These are phyloP conservation scores for Pichia sp. DNA, from an alignment of 1,139 yeast species.

Conservation along the genomic window DNA sequence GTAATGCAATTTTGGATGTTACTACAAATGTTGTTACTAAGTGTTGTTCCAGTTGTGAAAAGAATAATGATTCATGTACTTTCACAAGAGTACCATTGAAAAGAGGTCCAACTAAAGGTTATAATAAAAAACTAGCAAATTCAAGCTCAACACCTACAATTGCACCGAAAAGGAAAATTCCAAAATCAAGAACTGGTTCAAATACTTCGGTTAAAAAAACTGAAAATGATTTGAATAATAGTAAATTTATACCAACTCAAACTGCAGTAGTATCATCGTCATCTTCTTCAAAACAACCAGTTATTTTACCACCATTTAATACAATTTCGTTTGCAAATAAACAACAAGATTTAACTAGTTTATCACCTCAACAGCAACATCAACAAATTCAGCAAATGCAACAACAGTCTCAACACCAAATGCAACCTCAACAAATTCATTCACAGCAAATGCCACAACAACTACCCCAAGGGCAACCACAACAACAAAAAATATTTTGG, in stretches of 20 bases:
- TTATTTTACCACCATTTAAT: conserved; percentile 25
- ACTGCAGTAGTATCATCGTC: too few species aligned
- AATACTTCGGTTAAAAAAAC: not conserved
- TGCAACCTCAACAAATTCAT: conserved; percentile 17
- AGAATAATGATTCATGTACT: conserved; percentile 49
- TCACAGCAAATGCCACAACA: conserved; percentile 12
- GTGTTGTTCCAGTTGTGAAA: conserved; percentile 51
- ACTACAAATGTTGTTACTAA: conserved; percentile 40
- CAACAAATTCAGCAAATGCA: not conserved
- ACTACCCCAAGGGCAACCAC: not conserved
- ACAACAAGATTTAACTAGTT: not conserved
- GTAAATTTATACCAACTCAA: not conserved
- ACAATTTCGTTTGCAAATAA: conserved; percentile 10
- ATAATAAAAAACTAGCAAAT: conserved; percentile 34
- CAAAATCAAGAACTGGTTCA: conserved; percentile 13
- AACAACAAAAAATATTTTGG: conserved; percentile 34
- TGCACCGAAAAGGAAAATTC: not conserved
- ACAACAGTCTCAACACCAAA: conserved; percentile 22
- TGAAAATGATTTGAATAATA: not conserved
- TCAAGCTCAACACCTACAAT: not conserved
- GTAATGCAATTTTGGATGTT: conserved; percentile 49
- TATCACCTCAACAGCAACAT: not conserved
- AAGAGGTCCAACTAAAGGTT: conserved; percentile 74
- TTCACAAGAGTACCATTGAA: conserved; percentile 66
- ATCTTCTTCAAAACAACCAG: conserved; percentile 17